These are phyloP conservation scores for Solanum chmielewskii DNA, from an alignment of 257 asterid species.

Conservation along the genomic window DNA sequence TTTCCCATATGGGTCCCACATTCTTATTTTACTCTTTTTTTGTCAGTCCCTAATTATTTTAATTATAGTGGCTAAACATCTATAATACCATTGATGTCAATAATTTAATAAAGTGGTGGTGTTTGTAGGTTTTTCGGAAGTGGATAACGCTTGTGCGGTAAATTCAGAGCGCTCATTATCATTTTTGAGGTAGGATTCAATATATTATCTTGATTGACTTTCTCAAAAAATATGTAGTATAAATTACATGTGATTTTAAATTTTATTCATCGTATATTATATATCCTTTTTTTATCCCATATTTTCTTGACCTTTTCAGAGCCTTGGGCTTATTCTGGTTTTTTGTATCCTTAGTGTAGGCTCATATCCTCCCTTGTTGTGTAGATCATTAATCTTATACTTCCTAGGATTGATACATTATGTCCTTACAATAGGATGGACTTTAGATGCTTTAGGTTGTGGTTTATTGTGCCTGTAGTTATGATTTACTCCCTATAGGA, in stretches of 20 bases:
- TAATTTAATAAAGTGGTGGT: background rate
- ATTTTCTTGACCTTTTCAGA: too few relatives aligned
- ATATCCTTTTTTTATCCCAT: too few relatives aligned
- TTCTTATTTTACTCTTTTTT: background rate
- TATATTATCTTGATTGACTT: too few relatives aligned
- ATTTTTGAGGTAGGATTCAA: background rate
- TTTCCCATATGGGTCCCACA: background rate
- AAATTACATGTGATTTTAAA: background rate
- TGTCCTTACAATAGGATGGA: background rate
- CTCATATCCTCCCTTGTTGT: background rate
- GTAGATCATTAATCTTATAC: background rate
- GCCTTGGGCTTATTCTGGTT: background rate
- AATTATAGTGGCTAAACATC: background rate
- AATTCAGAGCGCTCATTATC: background rate
- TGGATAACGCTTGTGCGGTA: background rate
- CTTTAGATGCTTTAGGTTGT: background rate
- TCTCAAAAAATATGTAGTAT: background rate
- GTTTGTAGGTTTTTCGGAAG: background rate
- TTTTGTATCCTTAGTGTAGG: background rate
- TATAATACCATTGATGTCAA: too few relatives aligned
- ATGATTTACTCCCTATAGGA: background rate
- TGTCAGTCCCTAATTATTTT: background rate
- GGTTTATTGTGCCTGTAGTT: background rate
- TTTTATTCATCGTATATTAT: background rate
- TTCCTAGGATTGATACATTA: background rate